Conservation (phyloP, 495 filamentous ascomycete genomes). For the Hypomontagnella submonticulosa region DNA sequence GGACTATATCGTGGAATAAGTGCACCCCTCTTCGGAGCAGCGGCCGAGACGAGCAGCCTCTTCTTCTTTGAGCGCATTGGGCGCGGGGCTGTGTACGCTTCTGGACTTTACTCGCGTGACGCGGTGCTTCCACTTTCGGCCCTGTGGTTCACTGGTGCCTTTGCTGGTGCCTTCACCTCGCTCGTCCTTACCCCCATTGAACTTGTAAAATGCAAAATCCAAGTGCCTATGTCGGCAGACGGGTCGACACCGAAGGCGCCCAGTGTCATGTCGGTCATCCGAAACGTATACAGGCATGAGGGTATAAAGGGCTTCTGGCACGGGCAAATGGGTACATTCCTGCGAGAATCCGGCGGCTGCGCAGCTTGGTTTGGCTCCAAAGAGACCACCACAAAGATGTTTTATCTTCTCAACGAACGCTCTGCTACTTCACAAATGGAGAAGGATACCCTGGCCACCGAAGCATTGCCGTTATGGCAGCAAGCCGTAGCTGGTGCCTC, state of each 20-base stretch:
- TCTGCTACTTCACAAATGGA: conserved; percentile 46
- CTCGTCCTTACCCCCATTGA: conserved; percentile 94
- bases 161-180: conserved; percentile 89
- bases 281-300: conserved; percentile 79
- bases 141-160: conserved; percentile 79
- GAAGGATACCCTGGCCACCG: conserved; percentile 44
- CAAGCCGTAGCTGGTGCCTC: conserved; percentile 89
- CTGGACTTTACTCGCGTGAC: conserved; percentile 63
- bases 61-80: conserved; percentile 88
- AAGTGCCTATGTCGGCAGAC: conserved; percentile 66
- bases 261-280: conserved; percentile 67
- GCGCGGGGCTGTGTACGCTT: conserved; percentile 65
- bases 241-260: conserved; percentile 45
- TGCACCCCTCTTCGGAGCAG: conserved; percentile 90
- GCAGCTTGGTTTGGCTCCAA: conserved; percentile 97
- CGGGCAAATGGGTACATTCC: conserved; percentile 90
- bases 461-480: conserved; percentile 74
- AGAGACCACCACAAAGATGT: conserved; percentile 78
- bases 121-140: conserved; percentile 73
- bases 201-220: conserved; percentile 98
- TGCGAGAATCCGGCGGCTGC: conserved; percentile 91
- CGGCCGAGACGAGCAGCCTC: conserved; percentile 90
- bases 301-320: conserved; percentile 92
- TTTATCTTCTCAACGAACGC: conserved; percentile 60
- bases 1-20: conserved; percentile 94